Conservation (phyloP, 495 filamentous ascomycete genomes). For the Glutinoglossum americanum region DNA sequence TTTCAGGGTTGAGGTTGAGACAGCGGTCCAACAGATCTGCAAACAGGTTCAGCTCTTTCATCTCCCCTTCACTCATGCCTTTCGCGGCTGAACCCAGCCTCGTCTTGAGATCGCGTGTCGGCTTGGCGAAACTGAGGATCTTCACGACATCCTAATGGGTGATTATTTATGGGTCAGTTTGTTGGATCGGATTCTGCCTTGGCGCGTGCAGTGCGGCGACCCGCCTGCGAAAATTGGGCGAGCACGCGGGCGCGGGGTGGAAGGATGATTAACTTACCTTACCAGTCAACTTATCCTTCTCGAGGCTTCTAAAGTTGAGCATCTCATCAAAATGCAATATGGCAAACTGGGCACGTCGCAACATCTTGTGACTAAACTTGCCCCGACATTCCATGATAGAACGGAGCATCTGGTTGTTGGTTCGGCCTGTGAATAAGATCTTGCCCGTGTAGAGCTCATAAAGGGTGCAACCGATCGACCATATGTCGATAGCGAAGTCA, state of each 20-base stretch:
- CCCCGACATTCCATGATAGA: constrained; percentile 92
- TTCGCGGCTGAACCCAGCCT: constrained; percentile 52
- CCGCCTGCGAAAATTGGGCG: no score
- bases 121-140: constrained; percentile 53
- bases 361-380: constrained; percentile 70
- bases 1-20: constrained; percentile 79
- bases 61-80: constrained; percentile 50
- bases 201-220: no score
- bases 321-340: constrained; percentile 68
- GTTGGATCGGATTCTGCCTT: neutral
- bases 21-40: constrained; percentile 73
- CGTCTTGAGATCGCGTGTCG: constrained; percentile 59
- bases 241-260: no score
- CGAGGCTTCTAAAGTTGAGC: constrained; percentile 67
- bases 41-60: constrained; percentile 60
- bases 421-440: constrained; percentile 82
- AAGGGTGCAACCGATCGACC: constrained; percentile 91
- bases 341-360: constrained; percentile 54
- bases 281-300: constrained; percentile 67
- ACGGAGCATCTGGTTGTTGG: constrained; percentile 94
- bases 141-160: constrained; percentile 38
- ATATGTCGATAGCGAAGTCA: constrained; percentile 87
- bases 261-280: constrained; percentile 29
- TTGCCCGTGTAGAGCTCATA: constrained; percentile 96
- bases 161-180: neutral